Evolutionary conservation across 1,284 basidiomycete genomes (phyloP).

Genomic region (Marasmius sp.): DNA sequence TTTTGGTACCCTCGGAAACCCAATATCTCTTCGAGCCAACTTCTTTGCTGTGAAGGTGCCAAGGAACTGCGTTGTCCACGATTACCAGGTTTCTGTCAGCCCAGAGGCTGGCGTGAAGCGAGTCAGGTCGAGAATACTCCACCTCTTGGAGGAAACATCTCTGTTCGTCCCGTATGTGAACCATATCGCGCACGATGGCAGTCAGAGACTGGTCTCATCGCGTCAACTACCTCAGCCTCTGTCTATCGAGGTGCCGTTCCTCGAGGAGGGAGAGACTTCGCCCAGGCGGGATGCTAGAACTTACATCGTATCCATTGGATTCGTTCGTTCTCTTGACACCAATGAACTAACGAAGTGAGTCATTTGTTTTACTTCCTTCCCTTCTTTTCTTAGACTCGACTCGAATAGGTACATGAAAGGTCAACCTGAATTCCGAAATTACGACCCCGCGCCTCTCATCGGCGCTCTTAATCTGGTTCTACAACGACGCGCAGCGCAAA

Average conservation of each 20-base stretch:
- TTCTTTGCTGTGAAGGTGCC: slow-evolving; percentile 61
- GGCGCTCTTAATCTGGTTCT: slow-evolving; percentile 68
- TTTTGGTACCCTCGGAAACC: slow-evolving; percentile 57
- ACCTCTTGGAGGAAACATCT: slow-evolving; percentile 53
- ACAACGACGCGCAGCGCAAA: slow-evolving; percentile 53
- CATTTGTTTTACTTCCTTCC: not conserved
- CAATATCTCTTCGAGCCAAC: slow-evolving; percentile 61
- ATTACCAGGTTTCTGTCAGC: slow-evolving; percentile 58
- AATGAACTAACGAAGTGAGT: slow-evolving; percentile 50
- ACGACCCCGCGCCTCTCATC: slow-evolving; percentile 53
- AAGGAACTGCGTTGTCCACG: slow-evolving; percentile 46
- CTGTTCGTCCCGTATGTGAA: slow-evolving; percentile 39
- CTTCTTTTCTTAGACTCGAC: not conserved
- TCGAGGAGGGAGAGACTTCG: slow-evolving; percentile 51
- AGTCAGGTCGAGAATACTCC: slow-evolving; percentile 54
- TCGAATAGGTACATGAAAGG: slow-evolving; percentile 52
- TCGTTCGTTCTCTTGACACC: slow-evolving; percentile 44
- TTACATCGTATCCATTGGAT: slow-evolving; percentile 53
- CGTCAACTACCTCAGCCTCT: slow-evolving; percentile 57
- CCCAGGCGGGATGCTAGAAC: slow-evolving; percentile 42
- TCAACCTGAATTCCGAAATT: slow-evolving; percentile 34
- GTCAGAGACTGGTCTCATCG: slow-evolving; percentile 57
- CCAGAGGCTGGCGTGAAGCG: slow-evolving; percentile 50
- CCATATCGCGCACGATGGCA: slow-evolving; percentile 63
- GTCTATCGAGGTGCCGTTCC: slow-evolving; percentile 45